Conservation (phyloP, 2,329 filamentous ascomycete genomes). For the Penicillium sp. region DNA sequence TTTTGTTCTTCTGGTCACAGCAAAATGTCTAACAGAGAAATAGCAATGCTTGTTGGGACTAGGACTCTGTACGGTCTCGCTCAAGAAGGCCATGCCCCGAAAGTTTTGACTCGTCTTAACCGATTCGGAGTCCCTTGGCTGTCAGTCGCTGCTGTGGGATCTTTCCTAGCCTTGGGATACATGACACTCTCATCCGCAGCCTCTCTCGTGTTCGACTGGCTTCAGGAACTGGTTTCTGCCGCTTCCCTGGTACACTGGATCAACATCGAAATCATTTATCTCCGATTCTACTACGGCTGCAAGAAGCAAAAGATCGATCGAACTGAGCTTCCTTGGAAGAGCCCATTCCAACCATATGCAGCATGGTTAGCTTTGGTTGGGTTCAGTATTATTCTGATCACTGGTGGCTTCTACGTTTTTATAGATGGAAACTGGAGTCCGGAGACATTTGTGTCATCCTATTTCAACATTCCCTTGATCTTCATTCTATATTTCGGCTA, state of each 20-base stretch:
- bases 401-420: conserved; percentile 63
- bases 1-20: not conserved
- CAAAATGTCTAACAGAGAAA: not conserved
- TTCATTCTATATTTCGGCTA: conserved; percentile 50
- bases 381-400: conserved; percentile 59
- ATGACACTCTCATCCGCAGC: conserved; percentile 61
- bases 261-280: conserved; percentile 57
- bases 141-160: conserved; percentile 51
- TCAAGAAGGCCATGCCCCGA: conserved; percentile 37
- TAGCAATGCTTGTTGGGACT: conserved; percentile 31
- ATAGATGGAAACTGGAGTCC: conserved; percentile 36
- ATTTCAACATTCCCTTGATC: conserved; percentile 63
- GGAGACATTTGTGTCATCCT: conserved; percentile 62
- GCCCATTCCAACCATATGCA: conserved; percentile 59
- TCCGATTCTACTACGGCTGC: conserved; percentile 53
- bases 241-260: conserved; percentile 56
- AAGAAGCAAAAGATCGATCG: conserved; percentile 37
- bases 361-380: conserved; percentile 57
- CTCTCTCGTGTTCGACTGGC: conserved; percentile 63
- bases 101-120: conserved; percentile 36
- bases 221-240: conserved; percentile 59
- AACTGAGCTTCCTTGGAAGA: conserved; percentile 49
- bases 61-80: conserved; percentile 39
- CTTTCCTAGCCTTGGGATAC: conserved; percentile 63
- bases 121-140: conserved; percentile 55